phyloP scores from a whole-genome alignment of 1,284 basidiomycete genomes.

The Neonothopanus nambi region DNA sequence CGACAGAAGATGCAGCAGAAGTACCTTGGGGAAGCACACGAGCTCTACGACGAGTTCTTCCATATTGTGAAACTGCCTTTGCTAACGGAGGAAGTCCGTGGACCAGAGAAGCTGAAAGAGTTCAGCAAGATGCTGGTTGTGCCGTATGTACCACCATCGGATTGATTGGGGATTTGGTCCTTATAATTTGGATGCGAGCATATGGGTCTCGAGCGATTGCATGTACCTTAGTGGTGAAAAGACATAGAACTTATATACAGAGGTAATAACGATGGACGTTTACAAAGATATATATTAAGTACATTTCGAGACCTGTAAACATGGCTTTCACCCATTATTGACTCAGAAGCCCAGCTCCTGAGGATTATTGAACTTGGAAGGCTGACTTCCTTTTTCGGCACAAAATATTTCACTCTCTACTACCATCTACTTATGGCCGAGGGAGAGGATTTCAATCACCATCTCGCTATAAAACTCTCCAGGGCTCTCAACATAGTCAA shows the following conservation, averaged over 20 bases:
- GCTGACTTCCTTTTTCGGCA: too few relatives aligned
- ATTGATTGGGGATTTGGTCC: not conserved
- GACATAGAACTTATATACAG: too few relatives aligned
- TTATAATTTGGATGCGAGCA: too few relatives aligned
- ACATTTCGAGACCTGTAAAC: too few relatives aligned
- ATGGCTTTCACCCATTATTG: too few relatives aligned
- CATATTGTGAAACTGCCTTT: constrained; percentile 92
- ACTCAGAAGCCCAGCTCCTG: too few relatives aligned
- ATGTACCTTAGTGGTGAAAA: too few relatives aligned
- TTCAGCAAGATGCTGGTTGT: constrained; percentile 87
- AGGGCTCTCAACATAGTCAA: constrained; percentile 77
- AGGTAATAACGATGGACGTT: too few relatives aligned
- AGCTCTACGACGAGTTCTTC: constrained; percentile 81
- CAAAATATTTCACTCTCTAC: not conserved
- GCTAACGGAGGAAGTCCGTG: constrained; percentile 95
- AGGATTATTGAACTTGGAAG: too few relatives aligned
- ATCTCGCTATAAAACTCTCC: constrained; percentile 80
- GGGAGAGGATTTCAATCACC: constrained; percentile 62
- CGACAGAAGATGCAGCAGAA: constrained; percentile 98
- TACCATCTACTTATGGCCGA: not conserved
- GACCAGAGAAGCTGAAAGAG: constrained; percentile 88
- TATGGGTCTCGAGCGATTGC: too few relatives aligned
- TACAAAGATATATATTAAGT: too few relatives aligned
- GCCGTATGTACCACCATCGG: constrained; percentile 45
- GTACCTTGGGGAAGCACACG: constrained; percentile 88